phyloP scores from a whole-genome alignment of 768 basidiomycete genomes.

The Strobilomyces dryophilus region DNA sequence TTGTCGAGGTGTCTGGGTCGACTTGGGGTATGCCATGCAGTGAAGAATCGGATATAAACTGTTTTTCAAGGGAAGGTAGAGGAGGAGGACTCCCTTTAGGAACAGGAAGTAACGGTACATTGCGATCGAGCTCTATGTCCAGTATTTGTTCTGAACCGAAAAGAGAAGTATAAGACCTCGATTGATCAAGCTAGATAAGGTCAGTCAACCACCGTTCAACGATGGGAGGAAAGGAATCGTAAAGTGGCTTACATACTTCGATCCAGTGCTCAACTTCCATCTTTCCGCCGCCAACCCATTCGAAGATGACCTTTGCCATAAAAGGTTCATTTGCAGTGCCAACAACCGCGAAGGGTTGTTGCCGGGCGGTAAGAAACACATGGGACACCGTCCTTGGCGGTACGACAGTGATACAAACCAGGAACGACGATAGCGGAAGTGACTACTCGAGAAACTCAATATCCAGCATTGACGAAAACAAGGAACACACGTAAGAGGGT shows the following conservation, averaged over 20 bases:
- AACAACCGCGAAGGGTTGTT: slow-evolving; percentile 38
- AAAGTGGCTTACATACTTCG: slow-evolving; percentile 33
- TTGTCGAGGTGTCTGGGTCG: not conserved
- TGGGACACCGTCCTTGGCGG: slow-evolving; percentile 32
- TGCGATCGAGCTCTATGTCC: slow-evolving; percentile 46
- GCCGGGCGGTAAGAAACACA: slow-evolving; percentile 29
- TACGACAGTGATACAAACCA: slow-evolving; percentile 37
- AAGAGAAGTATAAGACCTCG: slow-evolving; percentile 32
- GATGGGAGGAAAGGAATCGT: not conserved
- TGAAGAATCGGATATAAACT: slow-evolving; percentile 1
- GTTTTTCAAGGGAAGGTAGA: slow-evolving; percentile 28
- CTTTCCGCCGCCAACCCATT: slow-evolving; percentile 41
- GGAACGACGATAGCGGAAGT: slow-evolving; percentile 27
- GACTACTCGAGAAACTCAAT: slow-evolving; percentile 16
- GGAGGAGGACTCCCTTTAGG: slow-evolving; percentile 17
- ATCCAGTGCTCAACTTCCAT: slow-evolving; percentile 51
- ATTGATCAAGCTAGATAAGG: slow-evolving; percentile 39
- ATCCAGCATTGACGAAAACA: not conserved
- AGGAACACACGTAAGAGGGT: slow-evolving; percentile 43
- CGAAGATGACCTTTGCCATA: slow-evolving; percentile 38
- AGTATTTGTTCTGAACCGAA: slow-evolving; percentile 48
- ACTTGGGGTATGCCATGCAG: not conserved
- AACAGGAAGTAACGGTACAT: slow-evolving; percentile 35
- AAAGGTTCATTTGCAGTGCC: slow-evolving; percentile 43
- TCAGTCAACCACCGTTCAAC: not conserved